phyloP scores from a whole-genome alignment of 2,329 filamentous ascomycete genomes.

The Fusarium clavum region DNA sequence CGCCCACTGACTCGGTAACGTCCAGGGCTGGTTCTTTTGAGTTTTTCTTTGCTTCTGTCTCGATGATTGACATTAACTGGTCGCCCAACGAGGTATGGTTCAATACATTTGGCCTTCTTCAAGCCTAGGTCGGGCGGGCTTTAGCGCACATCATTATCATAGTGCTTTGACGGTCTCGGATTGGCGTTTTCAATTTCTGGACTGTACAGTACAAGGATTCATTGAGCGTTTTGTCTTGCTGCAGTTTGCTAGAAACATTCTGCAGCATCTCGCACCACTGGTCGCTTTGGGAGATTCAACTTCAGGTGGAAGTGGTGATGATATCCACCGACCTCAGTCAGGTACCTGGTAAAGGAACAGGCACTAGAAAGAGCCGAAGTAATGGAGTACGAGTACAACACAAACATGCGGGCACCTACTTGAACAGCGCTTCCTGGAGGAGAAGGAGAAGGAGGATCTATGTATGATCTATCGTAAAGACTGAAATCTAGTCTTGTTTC shows the following conservation, averaged over 20 bases:
- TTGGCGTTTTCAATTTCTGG: constrained; percentile 11
- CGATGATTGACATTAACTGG: constrained; percentile 5
- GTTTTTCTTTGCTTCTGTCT: neutral
- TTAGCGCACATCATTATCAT: constrained; percentile 39
- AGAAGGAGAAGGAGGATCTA: neutral
- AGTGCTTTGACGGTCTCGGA: constrained; percentile 8
- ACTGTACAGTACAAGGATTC: neutral
- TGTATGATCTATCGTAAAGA: neutral
- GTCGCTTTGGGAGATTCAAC: constrained; percentile 30
- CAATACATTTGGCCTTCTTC: constrained; percentile 13
- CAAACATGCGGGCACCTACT: constrained; percentile 25
- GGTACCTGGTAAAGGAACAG: neutral
- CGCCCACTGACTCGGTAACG: constrained; percentile 28
- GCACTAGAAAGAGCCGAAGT: neutral
- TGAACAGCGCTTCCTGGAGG: constrained; percentile 10
- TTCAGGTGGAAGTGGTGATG: constrained; percentile 41
- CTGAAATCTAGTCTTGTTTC: neutral
- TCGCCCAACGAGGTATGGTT: constrained; percentile 17
- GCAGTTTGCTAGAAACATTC: constrained; percentile 1
- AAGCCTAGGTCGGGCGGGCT: constrained; percentile 23
- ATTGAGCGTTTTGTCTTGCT: neutral
- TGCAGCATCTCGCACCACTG: constrained; percentile 10
- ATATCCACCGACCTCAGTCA: constrained; percentile 17
- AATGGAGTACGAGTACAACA: constrained; percentile 4
- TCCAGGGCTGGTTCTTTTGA: constrained; percentile 3